These are phyloP conservation scores for Oryza meridionalis DNA, from an alignment of 176 grass and related monocot species.

Conservation along the genomic window DNA sequence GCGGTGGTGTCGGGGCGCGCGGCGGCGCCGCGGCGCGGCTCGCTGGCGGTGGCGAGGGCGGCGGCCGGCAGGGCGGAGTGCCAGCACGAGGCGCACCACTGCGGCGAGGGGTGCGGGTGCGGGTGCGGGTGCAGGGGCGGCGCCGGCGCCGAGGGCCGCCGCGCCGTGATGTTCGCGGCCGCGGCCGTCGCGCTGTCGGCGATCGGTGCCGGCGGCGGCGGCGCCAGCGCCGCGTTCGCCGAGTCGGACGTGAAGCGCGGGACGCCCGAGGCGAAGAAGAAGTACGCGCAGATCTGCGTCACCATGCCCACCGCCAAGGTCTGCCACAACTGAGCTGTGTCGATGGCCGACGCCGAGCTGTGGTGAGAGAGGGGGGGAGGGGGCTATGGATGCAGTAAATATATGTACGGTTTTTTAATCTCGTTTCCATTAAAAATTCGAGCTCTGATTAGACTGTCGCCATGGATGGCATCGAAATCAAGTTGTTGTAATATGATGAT, in stretches of 20 bases:
- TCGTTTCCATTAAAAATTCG: not conserved
- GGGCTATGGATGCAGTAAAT: slow-evolving; percentile 30
- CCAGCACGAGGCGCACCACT: slow-evolving; percentile 37
- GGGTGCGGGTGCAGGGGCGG: too few relatives aligned
- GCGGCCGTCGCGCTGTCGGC: slow-evolving; percentile 51
- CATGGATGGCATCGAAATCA: slow-evolving; percentile 29
- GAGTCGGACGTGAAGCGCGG: slow-evolving; percentile 50
- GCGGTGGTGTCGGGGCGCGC: not conserved
- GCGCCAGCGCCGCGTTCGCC: slow-evolving; percentile 33
- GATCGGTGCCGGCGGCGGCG: slow-evolving; percentile 3
- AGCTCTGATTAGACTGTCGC: slow-evolving; percentile 37
- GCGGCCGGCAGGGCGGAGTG: slow-evolving; percentile 11
- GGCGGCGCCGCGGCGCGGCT: slow-evolving; percentile 27
- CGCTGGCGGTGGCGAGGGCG: slow-evolving; percentile 46
- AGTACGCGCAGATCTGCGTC: slow-evolving; percentile 76
- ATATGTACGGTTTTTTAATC: slow-evolving; percentile 43
- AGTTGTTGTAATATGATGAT: slow-evolving; percentile 30
- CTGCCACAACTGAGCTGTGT: slow-evolving; percentile 58
- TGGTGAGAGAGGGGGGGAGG: not conserved
- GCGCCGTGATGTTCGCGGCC: slow-evolving; percentile 58
- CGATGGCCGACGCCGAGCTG: not conserved
- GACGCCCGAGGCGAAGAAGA: slow-evolving; percentile 64
- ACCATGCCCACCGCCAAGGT: slow-evolving; percentile 84
- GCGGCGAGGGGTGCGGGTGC: slow-evolving; percentile 15
- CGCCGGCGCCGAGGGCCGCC: slow-evolving; percentile 41